phyloP scores from a whole-genome alignment of 2,329 filamentous ascomycete species.

The Apiospora phragmitis region DNA sequence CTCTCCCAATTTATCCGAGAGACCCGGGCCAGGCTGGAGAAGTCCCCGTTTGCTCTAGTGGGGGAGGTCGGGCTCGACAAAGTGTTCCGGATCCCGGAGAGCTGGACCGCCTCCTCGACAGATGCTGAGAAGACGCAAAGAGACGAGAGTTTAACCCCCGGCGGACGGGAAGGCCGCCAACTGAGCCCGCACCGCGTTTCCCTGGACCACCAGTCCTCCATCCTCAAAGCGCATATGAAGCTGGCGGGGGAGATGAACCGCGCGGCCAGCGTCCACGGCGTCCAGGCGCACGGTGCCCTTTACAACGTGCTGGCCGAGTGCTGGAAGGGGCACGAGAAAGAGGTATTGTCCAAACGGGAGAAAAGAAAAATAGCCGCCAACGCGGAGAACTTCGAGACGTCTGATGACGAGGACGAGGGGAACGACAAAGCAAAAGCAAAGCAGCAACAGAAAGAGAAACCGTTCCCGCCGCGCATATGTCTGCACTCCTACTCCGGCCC shows the following conservation, averaged over 20 bases:
- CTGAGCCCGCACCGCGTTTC: conserved; percentile 69
- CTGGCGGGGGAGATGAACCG: conserved; percentile 68
- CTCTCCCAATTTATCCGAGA: conserved; percentile 59
- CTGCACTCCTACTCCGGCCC: conserved; percentile 91
- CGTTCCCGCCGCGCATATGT: conserved; percentile 86
- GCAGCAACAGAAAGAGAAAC: conserved; percentile 39
- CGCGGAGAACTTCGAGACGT: conserved; percentile 46
- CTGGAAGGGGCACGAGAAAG: conserved; percentile 71
- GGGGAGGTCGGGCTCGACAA: conserved; percentile 81
- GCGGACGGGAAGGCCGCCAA: conserved; percentile 67
- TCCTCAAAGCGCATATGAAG: conserved; percentile 68
- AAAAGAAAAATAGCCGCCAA: conserved; percentile 48
- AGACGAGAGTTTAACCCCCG: conserved; percentile 59
- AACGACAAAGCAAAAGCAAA: conserved; percentile 19
- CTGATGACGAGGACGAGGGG: conserved; percentile 32
- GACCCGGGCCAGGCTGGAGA: conserved; percentile 54
- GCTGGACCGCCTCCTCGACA: conserved; percentile 48
- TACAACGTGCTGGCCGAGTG: conserved; percentile 63
- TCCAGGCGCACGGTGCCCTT: conserved; percentile 73
- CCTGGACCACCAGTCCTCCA: conserved; percentile 66
- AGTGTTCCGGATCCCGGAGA: conserved; percentile 69
- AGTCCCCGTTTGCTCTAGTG: conserved; percentile 65
- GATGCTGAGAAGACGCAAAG: conserved; percentile 50
- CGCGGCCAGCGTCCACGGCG: conserved; percentile 70
- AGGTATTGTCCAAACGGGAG: conserved; percentile 61